Conservation (phyloP, 495 filamentous ascomycete species). For the Penicillium canescens region DNA sequence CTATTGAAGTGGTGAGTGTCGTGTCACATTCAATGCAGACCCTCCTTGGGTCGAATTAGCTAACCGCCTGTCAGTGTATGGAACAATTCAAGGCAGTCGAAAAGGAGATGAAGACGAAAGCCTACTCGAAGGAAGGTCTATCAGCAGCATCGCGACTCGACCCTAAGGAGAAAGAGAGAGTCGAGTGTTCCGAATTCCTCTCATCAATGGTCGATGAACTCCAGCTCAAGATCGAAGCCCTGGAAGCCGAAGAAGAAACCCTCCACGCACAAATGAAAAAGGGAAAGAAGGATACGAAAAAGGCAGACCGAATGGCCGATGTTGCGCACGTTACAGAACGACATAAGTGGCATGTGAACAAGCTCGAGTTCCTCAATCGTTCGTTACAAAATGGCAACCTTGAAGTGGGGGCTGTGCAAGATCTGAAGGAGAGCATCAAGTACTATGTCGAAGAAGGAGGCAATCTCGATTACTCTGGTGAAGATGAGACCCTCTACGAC, state of each 20-base stretch:
- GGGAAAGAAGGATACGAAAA: conserved; percentile 79
- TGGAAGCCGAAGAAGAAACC: conserved; percentile 87
- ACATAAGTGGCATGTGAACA: conserved; percentile 94
- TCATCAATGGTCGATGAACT: conserved; percentile 88
- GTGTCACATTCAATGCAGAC: not conserved
- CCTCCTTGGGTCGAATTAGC: conserved; percentile 2
- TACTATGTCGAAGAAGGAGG: conserved; percentile 93
- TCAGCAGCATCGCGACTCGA: conserved; percentile 89
- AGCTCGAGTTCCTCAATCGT: conserved; percentile 86
- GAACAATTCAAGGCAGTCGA: conserved; percentile 99
- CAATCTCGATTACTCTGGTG: conserved; percentile 78
- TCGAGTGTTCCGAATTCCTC: conserved; percentile 82
- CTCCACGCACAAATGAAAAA: conserved; percentile 91
- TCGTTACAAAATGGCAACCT: conserved; percentile 90
- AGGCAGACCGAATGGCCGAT: conserved; percentile 83
- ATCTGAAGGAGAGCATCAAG: conserved; percentile 85
- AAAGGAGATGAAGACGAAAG: conserved; percentile 99
- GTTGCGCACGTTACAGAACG: conserved; percentile 82
- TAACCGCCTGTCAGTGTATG: conserved; percentile 77
- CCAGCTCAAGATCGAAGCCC: conserved; percentile 84
- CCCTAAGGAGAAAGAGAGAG: conserved; percentile 90
- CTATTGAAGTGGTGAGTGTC: conserved; percentile 83
- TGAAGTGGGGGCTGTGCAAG: conserved; percentile 79
- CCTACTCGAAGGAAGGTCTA: conserved; percentile 96
- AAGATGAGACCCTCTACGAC: conserved; percentile 94